Percentiles rank a stretch among this genome's conserved stretches.
Conservation (phyloP, 768 basidiomycete genomes). For the Boletus rufocinnamomeus region DNA sequence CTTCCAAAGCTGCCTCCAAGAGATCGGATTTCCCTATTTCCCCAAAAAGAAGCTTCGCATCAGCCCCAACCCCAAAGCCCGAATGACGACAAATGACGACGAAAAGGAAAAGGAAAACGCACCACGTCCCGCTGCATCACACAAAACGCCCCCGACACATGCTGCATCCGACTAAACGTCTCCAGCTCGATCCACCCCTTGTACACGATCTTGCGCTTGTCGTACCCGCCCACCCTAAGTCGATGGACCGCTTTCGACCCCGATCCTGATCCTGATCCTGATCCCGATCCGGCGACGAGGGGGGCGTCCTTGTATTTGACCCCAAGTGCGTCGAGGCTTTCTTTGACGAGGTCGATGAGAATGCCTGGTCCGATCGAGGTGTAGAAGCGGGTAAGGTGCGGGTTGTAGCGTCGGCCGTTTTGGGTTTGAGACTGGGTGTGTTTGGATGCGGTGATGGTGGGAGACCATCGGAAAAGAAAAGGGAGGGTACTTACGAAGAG, state of each 20-base stretch:
- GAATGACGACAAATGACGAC: neutral
- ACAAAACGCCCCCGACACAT: constrained; percentile 60
- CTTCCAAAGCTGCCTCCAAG: constrained; percentile 79
- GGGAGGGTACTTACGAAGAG: constrained; percentile 62
- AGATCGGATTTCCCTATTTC: constrained; percentile 70
- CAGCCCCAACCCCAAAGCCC: neutral
- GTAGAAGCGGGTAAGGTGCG: constrained; percentile 83
- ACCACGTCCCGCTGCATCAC: constrained; percentile 72
- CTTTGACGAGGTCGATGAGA: constrained; percentile 55
- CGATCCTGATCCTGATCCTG: constrained; percentile 4
- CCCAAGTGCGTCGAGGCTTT: constrained; percentile 48
- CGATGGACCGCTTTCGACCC: constrained; percentile 29
- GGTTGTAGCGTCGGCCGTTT: constrained; percentile 67
- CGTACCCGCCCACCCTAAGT: constrained; percentile 68
- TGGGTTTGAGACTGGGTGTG: constrained; percentile 76
- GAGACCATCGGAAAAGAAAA: neutral
- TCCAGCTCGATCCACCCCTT: constrained; percentile 81
- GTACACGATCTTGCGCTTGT: constrained; percentile 61
- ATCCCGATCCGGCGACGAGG: constrained; percentile 9
- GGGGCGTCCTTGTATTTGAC: constrained; percentile 52
- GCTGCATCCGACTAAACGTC: constrained; percentile 51
- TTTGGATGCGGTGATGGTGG: neutral
- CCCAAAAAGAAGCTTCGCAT: neutral
- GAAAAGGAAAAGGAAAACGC: constrained; percentile 22
- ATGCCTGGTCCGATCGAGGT: constrained; percentile 54